Base-by-base conservation (phyloP, 2,329 filamentous ascomycete genomes). In the Hymenoscyphus fraxineus region DNA sequence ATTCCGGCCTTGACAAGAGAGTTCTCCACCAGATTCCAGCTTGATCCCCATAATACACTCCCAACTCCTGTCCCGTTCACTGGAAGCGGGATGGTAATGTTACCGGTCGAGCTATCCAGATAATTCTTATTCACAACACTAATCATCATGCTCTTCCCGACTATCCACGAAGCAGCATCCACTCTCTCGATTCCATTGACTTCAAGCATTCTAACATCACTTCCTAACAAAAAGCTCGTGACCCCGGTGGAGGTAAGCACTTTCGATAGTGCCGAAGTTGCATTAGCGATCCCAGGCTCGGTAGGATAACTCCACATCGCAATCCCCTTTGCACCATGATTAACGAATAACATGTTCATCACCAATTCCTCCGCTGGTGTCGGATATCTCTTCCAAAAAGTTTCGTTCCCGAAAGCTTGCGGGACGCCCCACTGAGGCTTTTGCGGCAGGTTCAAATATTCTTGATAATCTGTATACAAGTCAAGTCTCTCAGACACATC, bases 391-490 rank as follows among this genome's bases (percentile, higher is more conserved):
- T 68, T 65, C 82, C 82, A 85, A 66, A 80, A 83, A 3, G 77
- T 75, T 60, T 78, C 75, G 35, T 79, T 78, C 3, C 76, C 80
- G 69, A 84, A 85, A 0, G 77, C 80, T 71, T 83, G 82, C 3
- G 81, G 77, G 2, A 81, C 80, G 31, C 78, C 77, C 82, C 82
- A 85, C 19, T 80, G 75, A 0, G 78, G 75, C 69, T 83, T 83
- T 3, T 69, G 68, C 41, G 69, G 69, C 2, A 69, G 68, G 22
- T 74, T 73, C 3, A 82, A 68, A 73, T 79, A 79, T 0, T 67
- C 67, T 64, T 74, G 78, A 63, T 80, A 83, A 6, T 70, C 67
- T 19, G 74, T 70, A 40, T 79, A 78, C 1, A 73, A 69, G 59
- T 83, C 79, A 1, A 82, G 70, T 1, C 81, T 78, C 7, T 71